A percentile compares a stretch with the other conserved stretches of the same genome.
Evolutionary conservation across 2,329 filamentous ascomycete genomes (phyloP).

Genomic region (Sclerotinia glacialis): DNA sequence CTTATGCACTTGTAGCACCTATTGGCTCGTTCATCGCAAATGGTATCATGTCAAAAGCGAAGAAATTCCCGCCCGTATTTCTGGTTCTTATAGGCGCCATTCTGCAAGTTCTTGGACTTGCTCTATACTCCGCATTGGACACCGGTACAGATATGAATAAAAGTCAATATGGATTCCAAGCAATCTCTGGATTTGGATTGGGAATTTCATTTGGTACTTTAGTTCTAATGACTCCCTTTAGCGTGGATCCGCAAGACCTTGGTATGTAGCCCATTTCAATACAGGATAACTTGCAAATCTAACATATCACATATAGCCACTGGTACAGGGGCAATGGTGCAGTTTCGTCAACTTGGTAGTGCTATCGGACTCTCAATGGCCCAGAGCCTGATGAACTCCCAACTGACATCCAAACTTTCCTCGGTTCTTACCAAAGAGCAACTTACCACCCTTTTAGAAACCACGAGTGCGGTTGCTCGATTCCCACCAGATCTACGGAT

Average conservation of each 20-base stretch:
- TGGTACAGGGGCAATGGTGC: conserved; percentile 7
- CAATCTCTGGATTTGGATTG: conserved; percentile 5
- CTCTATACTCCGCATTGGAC: background rate
- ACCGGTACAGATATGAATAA: background rate
- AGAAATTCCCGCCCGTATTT: conserved; percentile 9
- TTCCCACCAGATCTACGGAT: background rate
- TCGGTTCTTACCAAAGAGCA: background rate
- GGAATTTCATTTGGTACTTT: conserved; percentile 10
- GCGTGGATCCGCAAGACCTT: background rate
- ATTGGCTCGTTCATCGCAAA: conserved; percentile 2
- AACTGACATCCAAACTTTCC: background rate
- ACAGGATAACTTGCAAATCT: background rate
- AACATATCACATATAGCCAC: background rate
- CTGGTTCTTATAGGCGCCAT: conserved; percentile 5
- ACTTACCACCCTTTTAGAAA: background rate
- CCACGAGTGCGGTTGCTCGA: background rate
- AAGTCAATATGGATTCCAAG: conserved; percentile 5
- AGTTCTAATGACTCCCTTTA: conserved; percentile 1
- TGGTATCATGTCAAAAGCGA: conserved; percentile 5
- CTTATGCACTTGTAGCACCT: conserved; percentile 6
- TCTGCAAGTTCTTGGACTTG: background rate
- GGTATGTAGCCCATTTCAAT: background rate
- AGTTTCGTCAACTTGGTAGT: conserved; percentile 11
- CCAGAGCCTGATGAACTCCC: background rate
- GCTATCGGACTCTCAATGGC: conserved; percentile 12